phyloP scores from a whole-genome alignment of 2,329 filamentous ascomycete species.

The Monosporascus sp. region DNA sequence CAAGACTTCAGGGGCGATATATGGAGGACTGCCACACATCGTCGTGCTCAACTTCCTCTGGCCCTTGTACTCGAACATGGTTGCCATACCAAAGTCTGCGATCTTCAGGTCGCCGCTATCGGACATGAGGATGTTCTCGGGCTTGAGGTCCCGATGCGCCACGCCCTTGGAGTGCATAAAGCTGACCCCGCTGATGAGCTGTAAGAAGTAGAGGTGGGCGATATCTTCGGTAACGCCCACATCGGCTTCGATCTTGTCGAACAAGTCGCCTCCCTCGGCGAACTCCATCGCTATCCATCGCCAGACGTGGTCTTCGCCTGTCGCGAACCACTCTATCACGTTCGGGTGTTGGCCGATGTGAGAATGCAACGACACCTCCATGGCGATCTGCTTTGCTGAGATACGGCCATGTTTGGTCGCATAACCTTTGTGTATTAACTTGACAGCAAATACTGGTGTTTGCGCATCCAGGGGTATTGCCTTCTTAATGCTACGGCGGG shows the following conservation, averaged over 20 bases:
- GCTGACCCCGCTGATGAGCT: conserved; percentile 82
- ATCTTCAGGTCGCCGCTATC: conserved; percentile 84
- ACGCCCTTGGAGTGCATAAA: conserved; percentile 97
- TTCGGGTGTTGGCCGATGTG: conserved; percentile 87
- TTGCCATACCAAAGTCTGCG: conserved; percentile 94
- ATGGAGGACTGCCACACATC: conserved; percentile 92
- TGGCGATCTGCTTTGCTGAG: conserved; percentile 79
- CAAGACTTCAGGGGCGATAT: conserved; percentile 91
- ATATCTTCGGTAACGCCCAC: conserved; percentile 92
- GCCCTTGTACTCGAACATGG: conserved; percentile 86
- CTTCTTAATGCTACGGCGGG: conserved; percentile 72
- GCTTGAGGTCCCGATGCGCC: conserved; percentile 86
- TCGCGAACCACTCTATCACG: conserved; percentile 87
- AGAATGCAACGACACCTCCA: conserved; percentile 87
- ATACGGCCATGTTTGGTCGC: conserved; percentile 85
- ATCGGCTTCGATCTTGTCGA: conserved; percentile 99
- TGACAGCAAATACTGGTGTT: conserved; percentile 86
- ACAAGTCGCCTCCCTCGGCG: conserved; percentile 90
- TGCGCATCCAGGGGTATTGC: conserved; percentile 67
- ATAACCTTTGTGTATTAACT: conserved; percentile 97
- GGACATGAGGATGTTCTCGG: conserved; percentile 90
- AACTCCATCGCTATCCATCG: conserved; percentile 98
- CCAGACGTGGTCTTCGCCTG: conserved; percentile 81
- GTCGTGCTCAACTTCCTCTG: conserved; percentile 77
- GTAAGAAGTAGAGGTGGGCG: conserved; percentile 92